Conservation (phyloP, 179 eudicot genomes). For the Beta macrorhiza region DNA sequence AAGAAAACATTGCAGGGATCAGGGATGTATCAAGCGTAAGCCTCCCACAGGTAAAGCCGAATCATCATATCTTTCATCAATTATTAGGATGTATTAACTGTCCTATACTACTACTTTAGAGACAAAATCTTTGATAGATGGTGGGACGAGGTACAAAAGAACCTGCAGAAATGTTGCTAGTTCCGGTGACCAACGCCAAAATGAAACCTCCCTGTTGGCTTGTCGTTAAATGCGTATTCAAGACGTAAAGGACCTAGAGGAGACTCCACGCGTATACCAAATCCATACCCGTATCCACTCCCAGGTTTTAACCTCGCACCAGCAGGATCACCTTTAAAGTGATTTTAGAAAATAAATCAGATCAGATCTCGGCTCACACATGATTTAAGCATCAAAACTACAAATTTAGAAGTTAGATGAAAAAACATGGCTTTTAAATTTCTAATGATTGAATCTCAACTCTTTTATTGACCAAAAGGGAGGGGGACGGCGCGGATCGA, state of each 20-base stretch:
- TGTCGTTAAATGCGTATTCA: conserved; percentile 90
- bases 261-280: conserved; percentile 89
- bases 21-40: not conserved
- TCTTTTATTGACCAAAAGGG: not conserved
- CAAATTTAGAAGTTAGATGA: no score
- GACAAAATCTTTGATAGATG: not conserved
- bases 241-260: conserved; percentile 94
- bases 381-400: not conserved
- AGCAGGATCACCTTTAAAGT: conserved; percentile 81
- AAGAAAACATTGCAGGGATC: not conserved
- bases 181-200: conserved; percentile 92
- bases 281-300: conserved; percentile 91
- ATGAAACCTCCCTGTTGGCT: conserved; percentile 71
- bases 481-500: not conserved
- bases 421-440: no score
- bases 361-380: not conserved
- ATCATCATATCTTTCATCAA: not conserved
- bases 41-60: not conserved
- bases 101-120: not conserved
- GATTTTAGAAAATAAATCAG: not conserved
- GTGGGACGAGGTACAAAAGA: not conserved
- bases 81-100: not conserved
- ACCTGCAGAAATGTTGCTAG: conserved; percentile 19
- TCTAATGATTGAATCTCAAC: not conserved
- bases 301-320: conserved; percentile 93